Base-by-base conservation (phyloP, 2,329 filamentous ascomycete genomes). In the Apiospora saccharicola region DNA sequence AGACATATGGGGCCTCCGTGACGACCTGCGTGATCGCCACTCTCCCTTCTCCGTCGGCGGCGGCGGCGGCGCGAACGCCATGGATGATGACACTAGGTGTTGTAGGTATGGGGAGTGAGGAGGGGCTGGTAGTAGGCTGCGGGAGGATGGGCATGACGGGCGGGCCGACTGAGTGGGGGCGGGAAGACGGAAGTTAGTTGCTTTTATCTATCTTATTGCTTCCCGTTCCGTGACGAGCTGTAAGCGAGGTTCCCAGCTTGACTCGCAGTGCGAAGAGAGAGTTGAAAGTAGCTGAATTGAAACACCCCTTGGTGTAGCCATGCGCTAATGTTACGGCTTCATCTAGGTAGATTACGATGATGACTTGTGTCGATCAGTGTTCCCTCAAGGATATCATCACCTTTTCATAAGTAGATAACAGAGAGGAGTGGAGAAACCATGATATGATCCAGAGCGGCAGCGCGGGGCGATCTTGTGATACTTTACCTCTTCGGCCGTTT, bases 381-480 rank as follows among this genome's bases (percentile, higher is more conserved):
- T 19, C 16, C 19, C 8, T 37, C n/a, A 22, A 13, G 1, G 26
- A n/a, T 22, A n/a, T 16, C 8, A 13, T 6, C 22, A 37, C 30
- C 16, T 4, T 4, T 8, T 13, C 16, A n/a, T n/a, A n/a, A n/a
- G n/a, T n/a, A n/a, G n/a, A n/a, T n/a, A n/a, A n/a, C n/a, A n/a
- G n/a, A n/a, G n/a, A n/a, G n/a, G n/a, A n/a, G n/a, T n/a, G n/a
- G n/a, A n/a, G n/a, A n/a, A n/a, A 24, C 30, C 19, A n/a, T 30
- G n/a, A n/a, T n/a, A n/a, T n/a, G 34, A 12, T 37, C 30, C 8
- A 41, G 7, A 13, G 30, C 57, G 22, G 30, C 8, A 41, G 57
- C 49, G 57, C 57, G 57, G 57, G 57, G 57, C 57, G 8, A 41
- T 19, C 34, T 64, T 64, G 57, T 64, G 57, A 64, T 64, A 64